A percentile compares a stretch with the other conserved stretches of the same genome.
phyloP scores from a whole-genome alignment of 192 early-diverging fungal genomes.

The Oehlia diaphana region DNA sequence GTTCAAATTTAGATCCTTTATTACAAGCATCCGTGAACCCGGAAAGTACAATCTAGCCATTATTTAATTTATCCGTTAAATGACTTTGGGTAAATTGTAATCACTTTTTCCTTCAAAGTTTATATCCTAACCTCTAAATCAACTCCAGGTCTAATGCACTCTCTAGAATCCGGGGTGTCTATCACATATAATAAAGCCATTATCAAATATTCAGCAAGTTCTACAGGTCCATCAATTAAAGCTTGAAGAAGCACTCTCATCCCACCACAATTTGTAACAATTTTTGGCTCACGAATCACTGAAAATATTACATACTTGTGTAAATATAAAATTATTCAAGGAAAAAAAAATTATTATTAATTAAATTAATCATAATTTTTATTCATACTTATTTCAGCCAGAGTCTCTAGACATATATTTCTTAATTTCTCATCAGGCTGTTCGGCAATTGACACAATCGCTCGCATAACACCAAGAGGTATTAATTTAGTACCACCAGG shows the following conservation, averaged over 20 bases:
- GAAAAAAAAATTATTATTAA: background rate
- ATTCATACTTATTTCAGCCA: constrained; percentile 67
- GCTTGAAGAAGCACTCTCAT: constrained; percentile 67
- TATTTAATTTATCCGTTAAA: background rate
- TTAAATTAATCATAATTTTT: background rate
- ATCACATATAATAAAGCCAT: constrained; percentile 70
- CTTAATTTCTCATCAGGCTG: constrained; percentile 75
- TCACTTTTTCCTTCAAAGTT: background rate
- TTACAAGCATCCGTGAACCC: constrained; percentile 77
- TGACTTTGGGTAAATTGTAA: background rate
- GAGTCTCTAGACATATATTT: constrained; percentile 71
- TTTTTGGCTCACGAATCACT: constrained; percentile 62
- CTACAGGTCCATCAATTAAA: constrained; percentile 61
- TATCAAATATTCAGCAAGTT: constrained; percentile 60
- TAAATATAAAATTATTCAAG: background rate
- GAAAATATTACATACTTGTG: background rate
- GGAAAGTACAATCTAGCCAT: constrained; percentile 67
- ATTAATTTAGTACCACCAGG: constrained; percentile 61
- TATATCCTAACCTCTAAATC: constrained; percentile 65
- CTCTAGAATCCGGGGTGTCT: constrained; percentile 64
- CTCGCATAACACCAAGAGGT: constrained; percentile 64
- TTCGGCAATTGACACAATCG: constrained; percentile 75
- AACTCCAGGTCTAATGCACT: constrained; percentile 70
- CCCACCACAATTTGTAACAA: constrained; percentile 64
- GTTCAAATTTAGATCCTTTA: constrained; percentile 58